Evolutionary conservation across 2,329 filamentous ascomycete genomes (phyloP), one percentile per base, ranked within the genome.

Genomic region (Phialophora macrospora): DNA sequence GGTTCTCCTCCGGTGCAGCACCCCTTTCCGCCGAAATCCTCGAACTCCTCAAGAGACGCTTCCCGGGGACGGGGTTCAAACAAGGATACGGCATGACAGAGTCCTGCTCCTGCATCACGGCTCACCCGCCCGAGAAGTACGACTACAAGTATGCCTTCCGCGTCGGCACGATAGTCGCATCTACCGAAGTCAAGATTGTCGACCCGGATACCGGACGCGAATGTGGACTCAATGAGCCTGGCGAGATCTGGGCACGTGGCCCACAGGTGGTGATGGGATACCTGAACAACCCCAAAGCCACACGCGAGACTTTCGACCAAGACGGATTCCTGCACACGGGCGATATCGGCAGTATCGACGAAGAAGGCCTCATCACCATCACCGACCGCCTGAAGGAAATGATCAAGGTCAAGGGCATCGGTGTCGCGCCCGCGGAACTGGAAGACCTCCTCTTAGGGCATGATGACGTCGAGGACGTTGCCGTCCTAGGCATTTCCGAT

Each of bases 181-280:
- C 78, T 9, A 89, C 87, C 0, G 83, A 85, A 61, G 80, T 88
- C 62, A 87, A 85, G 71, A 83, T 89, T 62, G 73, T 88, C 41
- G 81, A 85, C 49, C 73, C 73, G 17, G 81, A 84, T 11, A 74
- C 74, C 0, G 86, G 84, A 0, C 79, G 78, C 0, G 84, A 88
- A 70, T 81, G 80, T 1, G 82, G 78, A 0, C 72, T 84, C 3
- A 81, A 81, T 49, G 80, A 88, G 71, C 78, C 82, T 0, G 85
- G 85, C 11, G 85, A 87, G 72, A 79, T 87, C 1, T 90, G 91
- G 82, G 82, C 95, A 60, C 88, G 88, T 64, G 92, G 92, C 0
- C 91, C 92, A 0, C 95, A 95, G 67, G 81, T 94, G 24, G 93
- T 93, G 78, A 82, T 85, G 71, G 92, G 91, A 1, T 96, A 94